Conservation (phyloP, 352 stramenopile species). For the Pythium folliculosum region DNA sequence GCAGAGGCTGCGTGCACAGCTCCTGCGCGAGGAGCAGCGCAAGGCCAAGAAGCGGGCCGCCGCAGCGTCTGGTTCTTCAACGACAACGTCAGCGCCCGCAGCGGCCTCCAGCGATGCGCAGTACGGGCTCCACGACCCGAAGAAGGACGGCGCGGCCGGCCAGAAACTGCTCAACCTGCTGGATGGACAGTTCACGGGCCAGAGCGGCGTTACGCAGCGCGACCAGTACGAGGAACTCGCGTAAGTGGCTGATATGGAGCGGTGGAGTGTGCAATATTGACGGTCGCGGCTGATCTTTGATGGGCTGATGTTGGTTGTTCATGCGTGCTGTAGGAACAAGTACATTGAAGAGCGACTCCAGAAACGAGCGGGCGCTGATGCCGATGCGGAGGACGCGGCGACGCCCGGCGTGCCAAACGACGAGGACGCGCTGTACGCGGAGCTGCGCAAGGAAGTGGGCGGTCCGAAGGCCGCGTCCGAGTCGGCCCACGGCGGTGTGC, state of each 20-base stretch:
- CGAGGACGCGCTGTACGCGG: constrained; percentile 68
- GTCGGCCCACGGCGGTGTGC: constrained; percentile 56
- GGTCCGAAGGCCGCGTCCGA: constrained; percentile 27
- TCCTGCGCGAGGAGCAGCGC: constrained; percentile 40
- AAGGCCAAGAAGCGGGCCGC: constrained; percentile 16
- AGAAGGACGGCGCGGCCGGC: constrained; percentile 62
- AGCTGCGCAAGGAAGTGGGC: constrained; percentile 54
- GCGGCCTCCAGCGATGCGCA: constrained; percentile 22
- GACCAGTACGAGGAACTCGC: constrained; percentile 80
- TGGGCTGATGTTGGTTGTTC: background rate
- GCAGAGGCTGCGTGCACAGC: constrained; percentile 54
- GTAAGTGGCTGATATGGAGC: constrained; percentile 28
- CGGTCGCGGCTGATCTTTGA: background rate
- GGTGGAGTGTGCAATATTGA: background rate
- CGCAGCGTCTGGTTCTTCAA: background rate
- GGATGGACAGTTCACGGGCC: constrained; percentile 80
- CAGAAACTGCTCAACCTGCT: constrained; percentile 77
- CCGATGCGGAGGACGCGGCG: constrained; percentile 10
- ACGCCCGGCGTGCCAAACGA: constrained; percentile 30
- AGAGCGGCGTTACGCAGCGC: constrained; percentile 55
- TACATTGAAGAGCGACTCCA: constrained; percentile 81
- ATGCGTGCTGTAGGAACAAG: constrained; percentile 47
- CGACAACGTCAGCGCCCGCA: constrained; percentile 3
- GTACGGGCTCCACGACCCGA: constrained; percentile 76
- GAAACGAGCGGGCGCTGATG: constrained; percentile 35